Percentiles rank a stretch among this genome's conserved stretches.
These are phyloP conservation scores for Dactylellina cionopaga DNA, from an alignment of 2,329 filamentous ascomycete genomes.

Conservation along the genomic window DNA sequence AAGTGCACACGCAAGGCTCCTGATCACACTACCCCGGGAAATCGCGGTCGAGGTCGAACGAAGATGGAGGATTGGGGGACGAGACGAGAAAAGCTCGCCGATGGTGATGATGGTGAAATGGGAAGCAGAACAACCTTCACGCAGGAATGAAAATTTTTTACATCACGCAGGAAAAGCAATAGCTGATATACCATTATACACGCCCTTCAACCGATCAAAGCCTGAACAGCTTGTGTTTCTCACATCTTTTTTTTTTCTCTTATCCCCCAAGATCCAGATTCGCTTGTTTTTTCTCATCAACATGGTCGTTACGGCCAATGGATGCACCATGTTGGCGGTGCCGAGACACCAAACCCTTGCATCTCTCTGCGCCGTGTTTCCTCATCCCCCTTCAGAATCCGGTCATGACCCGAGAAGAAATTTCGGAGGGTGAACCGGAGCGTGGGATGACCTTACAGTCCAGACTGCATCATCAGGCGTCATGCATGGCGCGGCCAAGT, in stretches of 20 bases:
- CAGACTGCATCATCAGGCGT: conserved; percentile 40
- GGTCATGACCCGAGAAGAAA: conserved; percentile 40
- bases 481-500: conserved; percentile 8
- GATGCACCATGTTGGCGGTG: conserved; percentile 41
- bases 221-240: conserved; percentile 9
- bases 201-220: conserved; percentile 22
- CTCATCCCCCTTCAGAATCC: conserved; percentile 26
- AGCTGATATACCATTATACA: conserved; percentile 40
- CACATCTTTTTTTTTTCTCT: neutral
- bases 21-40: conserved; percentile 37
- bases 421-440: conserved; percentile 38
- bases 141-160: conserved; percentile 18
- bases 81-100: conserved; percentile 10
- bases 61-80: conserved; percentile 1
- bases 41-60: conserved; percentile 20
- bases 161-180: conserved; percentile 29
- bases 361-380: conserved; percentile 44
- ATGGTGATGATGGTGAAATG: conserved; percentile 15
- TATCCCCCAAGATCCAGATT: conserved; percentile 1
- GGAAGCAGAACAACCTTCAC: neutral
- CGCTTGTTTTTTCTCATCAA: conserved; percentile 45
- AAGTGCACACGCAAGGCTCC: conserved; percentile 13
- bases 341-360: conserved; percentile 51
- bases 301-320: conserved; percentile 30
- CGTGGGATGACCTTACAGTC: conserved; percentile 35